Base-by-base conservation (phyloP, 192 early-diverging fungal species). In the Cladochytrium replicatum region DNA sequence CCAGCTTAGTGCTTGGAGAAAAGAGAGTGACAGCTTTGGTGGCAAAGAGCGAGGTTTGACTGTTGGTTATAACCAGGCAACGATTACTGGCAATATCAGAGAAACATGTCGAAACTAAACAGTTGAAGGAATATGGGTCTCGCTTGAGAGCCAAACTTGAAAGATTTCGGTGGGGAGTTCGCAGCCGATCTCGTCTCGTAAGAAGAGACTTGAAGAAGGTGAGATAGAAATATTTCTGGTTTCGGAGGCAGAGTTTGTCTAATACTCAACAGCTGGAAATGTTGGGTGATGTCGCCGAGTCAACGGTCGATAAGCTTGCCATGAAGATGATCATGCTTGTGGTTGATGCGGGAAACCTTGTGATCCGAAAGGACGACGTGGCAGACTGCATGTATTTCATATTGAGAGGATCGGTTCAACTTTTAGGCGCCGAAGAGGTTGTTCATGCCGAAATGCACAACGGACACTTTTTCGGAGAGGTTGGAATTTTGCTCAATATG, bases 401-500 rank as follows among this genome's bases (percentile, higher is more conserved):
- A 26, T 41, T 73, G 22, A 46, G 48, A 24, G 72, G 72, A 6
- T 15, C 53, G 17, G 66, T 73, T 2, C 48, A 67, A 32, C 69
- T 74, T 3, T 31, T 74, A 6, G 60, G 56, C 17, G 31, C 30
- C 21, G 44, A 49, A 4, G 55, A 55, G 2, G 31, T 29, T 5
- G 56, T 74, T 4, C 72, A 74, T 54, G 72, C 72, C n/a, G 72
- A 74, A 50, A 55, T 74, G 21, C 17, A 30, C 2, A 42, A 39
- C 8, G 72, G 66, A 21, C 26, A 58, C 7, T 72, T 75, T 44
- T 77, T 78, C 55, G 75, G 75, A 3, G 75, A 78, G 50, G 60
- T 74, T 25, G 75, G 72, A 7, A 39, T 76, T 31, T 39, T 74
- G 21, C 41, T 69, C 29, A 63, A 72, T 29, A 66, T 74, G 25